Evolutionary conservation across 2,329 filamentous ascomycete genomes (phyloP), one percentile per base, ranked within the genome.

Genomic region (Trichoderma atrobrunneum): DNA sequence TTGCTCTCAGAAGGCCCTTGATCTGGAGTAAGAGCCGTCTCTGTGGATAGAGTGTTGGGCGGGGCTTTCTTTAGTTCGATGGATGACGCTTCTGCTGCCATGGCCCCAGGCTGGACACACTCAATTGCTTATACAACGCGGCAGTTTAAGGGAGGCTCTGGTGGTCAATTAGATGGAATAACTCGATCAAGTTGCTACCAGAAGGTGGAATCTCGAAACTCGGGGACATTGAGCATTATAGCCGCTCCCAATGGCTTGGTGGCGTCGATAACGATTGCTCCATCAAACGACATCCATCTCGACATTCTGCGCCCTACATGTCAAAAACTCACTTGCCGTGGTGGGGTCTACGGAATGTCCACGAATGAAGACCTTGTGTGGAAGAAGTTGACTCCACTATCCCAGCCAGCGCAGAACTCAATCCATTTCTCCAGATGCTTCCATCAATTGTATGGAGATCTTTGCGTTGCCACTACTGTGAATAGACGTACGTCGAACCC

Each of bases 291-390:
- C 32, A 59, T 43, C 34, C 32, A 30, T 43, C 54, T 32, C n/a
- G 11, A 11, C 63, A 16, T n/a, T n/a, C 51, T 32, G 56, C 66
- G 66, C 66, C 66, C 66, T 69, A 11, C 56, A 34, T 69, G 66
- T 69, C 66, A 69, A 69, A 69, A 69, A 24, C 36, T 24, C 36
- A 28, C 30, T 24, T 39, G 36, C 66, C 34, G 18, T n/a, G 48
- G 48, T 56, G 48, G 62, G 63, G 63, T 56, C 63, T 3, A 10
- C 18, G 2, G 39, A 26, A 3, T 36, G n/a, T 51, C n/a, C 12
- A 61, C 56, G 36, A 57, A 67, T 67, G 48, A 30, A 57, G n/a
- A 11, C 12, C 3, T 32, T 16, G n/a, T 28, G 6, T 18, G 18
- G 48, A 32, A 32, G 10, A 32, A 26, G 4, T 11, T 51, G 34